Base-by-base conservation (phyloP, 139 green algal genomes). In the Chlamydomonas incerta region DNA sequence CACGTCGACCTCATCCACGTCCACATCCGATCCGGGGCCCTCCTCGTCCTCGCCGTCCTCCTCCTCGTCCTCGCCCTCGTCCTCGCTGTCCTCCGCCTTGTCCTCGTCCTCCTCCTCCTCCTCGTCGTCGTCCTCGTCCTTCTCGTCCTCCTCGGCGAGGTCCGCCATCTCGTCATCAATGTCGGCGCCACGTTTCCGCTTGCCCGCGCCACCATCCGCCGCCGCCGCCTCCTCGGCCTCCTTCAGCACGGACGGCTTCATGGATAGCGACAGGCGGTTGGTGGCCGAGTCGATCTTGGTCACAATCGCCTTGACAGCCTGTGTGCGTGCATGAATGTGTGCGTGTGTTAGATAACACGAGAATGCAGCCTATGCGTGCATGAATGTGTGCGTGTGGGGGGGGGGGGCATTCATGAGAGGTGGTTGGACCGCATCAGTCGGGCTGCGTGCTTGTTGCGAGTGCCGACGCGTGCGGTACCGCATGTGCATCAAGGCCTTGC, bases 221-320 rank as follows among this genome's bases (percentile, higher is more conserved):
- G 80, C 87, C 68, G 50, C 79, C 52, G 35, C 47, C 60, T 75
- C 87, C 31, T 91, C 88, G 29, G 90, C 90, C 34, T 87, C 70
- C 35, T 84, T 82, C 31, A 98, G 81, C 70, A 90, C 90, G 1
- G 92, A 93, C 24, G 93, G 89, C 86, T 96, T 96, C 63, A 97
- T 79, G 0, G 90, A 90, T 63, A 98, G 91, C 3, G 90, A 94
- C 37, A 98, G 66, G 18, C 91, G 88, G 14, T 86, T 86, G 17
- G 34, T 82, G 0, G 89, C 85, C 0, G 41, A 18, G 55, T 98
- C 95, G 5, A 98, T 82, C 35, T 90, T 88, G 47, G 96, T 66
- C 71, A 99, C 94, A 28, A 92, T 89, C 0, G 92, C 95, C 0
- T 80, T 70, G 62, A 99, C 95, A 23, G 62, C 60, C 86, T 98